Evolutionary conservation across 768 basidiomycete species (phyloP).

Genomic region (Russula sp.): DNA sequence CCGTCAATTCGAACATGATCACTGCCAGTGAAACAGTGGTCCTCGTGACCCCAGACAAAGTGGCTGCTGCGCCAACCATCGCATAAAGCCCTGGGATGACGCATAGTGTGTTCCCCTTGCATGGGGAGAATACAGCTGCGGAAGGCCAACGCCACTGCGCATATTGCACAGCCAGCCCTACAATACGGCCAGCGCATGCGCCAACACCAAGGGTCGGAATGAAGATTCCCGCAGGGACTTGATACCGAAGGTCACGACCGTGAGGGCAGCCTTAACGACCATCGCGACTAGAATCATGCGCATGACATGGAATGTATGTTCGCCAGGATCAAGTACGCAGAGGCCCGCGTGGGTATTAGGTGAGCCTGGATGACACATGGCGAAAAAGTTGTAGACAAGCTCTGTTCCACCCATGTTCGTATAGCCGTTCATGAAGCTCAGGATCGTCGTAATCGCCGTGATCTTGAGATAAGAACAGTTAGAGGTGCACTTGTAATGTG

Average conservation of each 20-base stretch:
- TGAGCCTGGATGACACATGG: constrained; percentile 70
- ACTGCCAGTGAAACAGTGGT: constrained; percentile 94
- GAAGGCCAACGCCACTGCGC: constrained; percentile 62
- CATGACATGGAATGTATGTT: constrained; percentile 60
- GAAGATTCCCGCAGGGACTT: constrained; percentile 93
- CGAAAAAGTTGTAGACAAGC: constrained; percentile 86
- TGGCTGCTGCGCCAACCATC: constrained; percentile 94
- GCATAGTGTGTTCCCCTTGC: constrained; percentile 65
- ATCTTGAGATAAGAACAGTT: constrained; percentile 47
- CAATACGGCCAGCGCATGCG: constrained; percentile 85
- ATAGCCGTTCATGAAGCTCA: constrained; percentile 87
- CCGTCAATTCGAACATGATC: constrained; percentile 94
- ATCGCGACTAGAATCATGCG: constrained; percentile 69
- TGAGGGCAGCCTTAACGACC: constrained; percentile 75
- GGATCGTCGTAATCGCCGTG: constrained; percentile 67
- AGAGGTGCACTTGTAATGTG: neutral
- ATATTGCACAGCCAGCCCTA: constrained; percentile 80
- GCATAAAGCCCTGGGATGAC: constrained; percentile 89
- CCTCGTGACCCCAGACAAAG: constrained; percentile 92
- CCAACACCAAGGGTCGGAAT: constrained; percentile 95
- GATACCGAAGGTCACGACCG: constrained; percentile 90
- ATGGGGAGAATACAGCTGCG: constrained; percentile 59
- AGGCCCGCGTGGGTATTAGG: constrained; percentile 58
- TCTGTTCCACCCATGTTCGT: constrained; percentile 95
- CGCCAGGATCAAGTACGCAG: constrained; percentile 63